Evolutionary conservation across 1,284 basidiomycete genomes (phyloP), one percentile per base, ranked within the genome.

Genomic region (Malassezia restricta): DNA sequence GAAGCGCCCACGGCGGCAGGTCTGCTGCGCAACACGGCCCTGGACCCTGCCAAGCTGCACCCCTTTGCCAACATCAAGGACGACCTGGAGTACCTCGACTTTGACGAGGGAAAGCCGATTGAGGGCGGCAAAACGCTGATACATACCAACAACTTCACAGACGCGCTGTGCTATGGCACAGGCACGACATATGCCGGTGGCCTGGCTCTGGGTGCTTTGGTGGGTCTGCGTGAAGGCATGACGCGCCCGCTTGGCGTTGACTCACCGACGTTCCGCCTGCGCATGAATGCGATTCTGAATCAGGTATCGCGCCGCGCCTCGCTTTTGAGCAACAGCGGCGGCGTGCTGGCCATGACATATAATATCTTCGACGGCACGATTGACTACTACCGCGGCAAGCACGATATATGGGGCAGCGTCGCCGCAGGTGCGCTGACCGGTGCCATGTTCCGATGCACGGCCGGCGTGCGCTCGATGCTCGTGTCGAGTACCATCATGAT

Each of bases 151-250:
- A 92, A 94, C 55, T 99, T 90, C 91, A 88, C 88, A 76, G 94
- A 99, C 78, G 94, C 98, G 77, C 79, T 99, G 57, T 95, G 90
- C 81, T 96, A 98, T 77, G 94, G 94, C 64, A 96, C 92, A 66
- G 94, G 94, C 53, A 94, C 91, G 61, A 95, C 91, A 77, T 98
- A 98, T 82, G 83, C 98, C 51, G 81, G 86, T 71, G 94, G 92
- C 91, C 74, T 98, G 73, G 83, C 83, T 65, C 77, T 94, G 74
- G 92, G 92, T 75, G 94, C 92, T 66, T 76, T 84, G 62, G 94
- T 92, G 86, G 94, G 94, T 63, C 77, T 95, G 66, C 87, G 88
- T 72, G 94, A 98, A 79, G 94, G 94, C 67, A 81, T 88, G 71
- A 77, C 80, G 71, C 81, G 87, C 75, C 87, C 85, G 59, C 80